Conservation (phyloP, 1,139 yeast genomes). For the Taiozyma sp. region DNA sequence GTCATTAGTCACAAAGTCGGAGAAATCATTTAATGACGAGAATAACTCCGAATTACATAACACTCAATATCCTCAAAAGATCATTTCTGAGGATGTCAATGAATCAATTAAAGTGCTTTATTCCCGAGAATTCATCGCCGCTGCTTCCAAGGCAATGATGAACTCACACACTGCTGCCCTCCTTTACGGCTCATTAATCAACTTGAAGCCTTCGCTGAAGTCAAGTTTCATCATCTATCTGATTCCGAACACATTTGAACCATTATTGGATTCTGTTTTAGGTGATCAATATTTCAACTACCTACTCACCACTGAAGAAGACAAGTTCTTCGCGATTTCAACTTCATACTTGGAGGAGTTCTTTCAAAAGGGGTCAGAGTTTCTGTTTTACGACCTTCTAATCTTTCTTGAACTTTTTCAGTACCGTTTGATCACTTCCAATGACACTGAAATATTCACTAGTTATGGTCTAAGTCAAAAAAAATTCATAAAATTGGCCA, state of each 20-base stretch:
- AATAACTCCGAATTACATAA: not conserved
- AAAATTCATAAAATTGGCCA: conserved; percentile 43
- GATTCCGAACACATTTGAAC: conserved; percentile 21
- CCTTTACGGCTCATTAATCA: conserved; percentile 20
- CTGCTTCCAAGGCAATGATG: conserved; percentile 10
- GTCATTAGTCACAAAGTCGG: conserved; percentile 13
- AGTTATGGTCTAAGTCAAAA: conserved; percentile 40
- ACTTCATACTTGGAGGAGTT: conserved; percentile 12
- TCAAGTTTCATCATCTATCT: conserved; percentile 22
- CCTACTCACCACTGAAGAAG: conserved; percentile 23
- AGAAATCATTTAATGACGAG: conserved; percentile 1
- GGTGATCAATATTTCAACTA: conserved; percentile 21
- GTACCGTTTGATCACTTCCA: conserved; percentile 59
- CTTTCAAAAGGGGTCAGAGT: conserved; percentile 12
- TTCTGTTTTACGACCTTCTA: conserved; percentile 28
- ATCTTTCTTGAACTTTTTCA: conserved; percentile 49
- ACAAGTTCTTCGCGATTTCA: conserved; percentile 12
- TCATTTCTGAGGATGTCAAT: conserved; percentile 12
- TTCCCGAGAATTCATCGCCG: conserved; percentile 19
- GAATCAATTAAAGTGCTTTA: conserved; percentile 16
- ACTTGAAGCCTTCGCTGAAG: conserved; percentile 19
- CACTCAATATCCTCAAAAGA: conserved; percentile 2
- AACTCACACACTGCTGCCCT: conserved; percentile 11
- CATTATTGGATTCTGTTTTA: conserved; percentile 18
- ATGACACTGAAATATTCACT: conserved; percentile 57